Conservation (phyloP, 805 yeast genomes). For the Saturnispora saitoi region DNA sequence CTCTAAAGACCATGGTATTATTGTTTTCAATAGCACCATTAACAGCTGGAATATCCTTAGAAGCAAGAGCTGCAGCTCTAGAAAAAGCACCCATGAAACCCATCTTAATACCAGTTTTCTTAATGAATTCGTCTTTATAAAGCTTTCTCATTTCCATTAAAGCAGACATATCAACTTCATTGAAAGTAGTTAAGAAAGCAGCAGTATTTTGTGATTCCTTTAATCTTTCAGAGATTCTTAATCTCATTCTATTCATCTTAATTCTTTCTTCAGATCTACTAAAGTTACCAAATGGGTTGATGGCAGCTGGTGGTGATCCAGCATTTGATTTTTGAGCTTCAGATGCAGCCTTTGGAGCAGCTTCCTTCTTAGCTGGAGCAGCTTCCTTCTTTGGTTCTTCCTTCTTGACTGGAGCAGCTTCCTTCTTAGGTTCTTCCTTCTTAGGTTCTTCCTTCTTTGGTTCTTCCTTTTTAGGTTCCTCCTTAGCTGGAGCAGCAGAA, state of each 20-base stretch:
- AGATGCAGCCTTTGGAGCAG: constrained; percentile 17
- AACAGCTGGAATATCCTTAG: constrained; percentile 90
- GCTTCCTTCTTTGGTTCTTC: constrained; percentile 1
- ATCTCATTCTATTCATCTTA: constrained; percentile 98
- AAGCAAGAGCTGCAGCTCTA: constrained; percentile 85
- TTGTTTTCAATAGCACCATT: constrained; percentile 90
- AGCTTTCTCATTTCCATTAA: constrained; percentile 89
- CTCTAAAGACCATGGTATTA: constrained; percentile 91
- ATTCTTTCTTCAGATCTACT: constrained; percentile 85
- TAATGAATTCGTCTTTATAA: constrained; percentile 93
- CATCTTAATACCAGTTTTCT: constrained; percentile 86
- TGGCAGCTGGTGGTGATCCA: constrained; percentile 25
- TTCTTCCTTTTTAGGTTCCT: constrained; percentile 15
- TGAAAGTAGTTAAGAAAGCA: constrained; percentile 95
- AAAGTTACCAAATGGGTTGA: constrained; percentile 38
- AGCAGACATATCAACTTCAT: constrained; percentile 94
- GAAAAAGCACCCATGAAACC: constrained; percentile 99
- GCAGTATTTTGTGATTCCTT: constrained; percentile 99
- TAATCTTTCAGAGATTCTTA: constrained; percentile 96
- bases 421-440: constrained; percentile 15
- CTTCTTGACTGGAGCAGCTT: constrained; percentile 5
- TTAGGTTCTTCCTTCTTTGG: constrained; percentile 22
- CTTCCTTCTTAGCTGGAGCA: constrained; percentile 5
- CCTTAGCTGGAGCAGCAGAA: constrained; percentile 35
- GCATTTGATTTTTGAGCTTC: constrained; percentile 12